These are phyloP conservation scores for Teunomyces tritomae DNA, from an alignment of 805 yeast genomes.

Conservation along the genomic window DNA sequence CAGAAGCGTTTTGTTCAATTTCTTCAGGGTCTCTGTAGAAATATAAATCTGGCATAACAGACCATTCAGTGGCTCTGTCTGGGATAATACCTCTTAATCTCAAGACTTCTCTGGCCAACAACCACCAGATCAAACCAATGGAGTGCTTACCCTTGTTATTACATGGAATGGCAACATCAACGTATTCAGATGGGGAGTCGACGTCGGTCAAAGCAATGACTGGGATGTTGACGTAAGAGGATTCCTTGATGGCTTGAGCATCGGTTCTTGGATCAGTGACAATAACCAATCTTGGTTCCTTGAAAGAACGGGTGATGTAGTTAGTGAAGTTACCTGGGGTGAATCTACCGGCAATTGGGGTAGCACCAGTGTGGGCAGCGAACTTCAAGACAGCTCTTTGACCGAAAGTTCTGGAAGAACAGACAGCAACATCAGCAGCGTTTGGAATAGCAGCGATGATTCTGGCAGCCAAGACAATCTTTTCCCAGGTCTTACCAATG, in stretches of 20 bases:
- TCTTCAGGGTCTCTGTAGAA: constrained; percentile 99
- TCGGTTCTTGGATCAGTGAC: constrained; percentile 99
- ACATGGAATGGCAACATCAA: constrained; percentile 99
- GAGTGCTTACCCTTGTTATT: constrained; percentile 99
- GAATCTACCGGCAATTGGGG: constrained; percentile 99
- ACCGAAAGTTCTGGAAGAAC: constrained; percentile 98
- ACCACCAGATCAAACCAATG: constrained; percentile 99
- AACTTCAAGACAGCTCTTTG: constrained; percentile 99
- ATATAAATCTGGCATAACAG: constrained; percentile 99
- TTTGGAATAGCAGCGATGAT: constrained; percentile 99
- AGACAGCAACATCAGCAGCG: constrained; percentile 97
- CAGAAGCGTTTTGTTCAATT: constrained; percentile 75
- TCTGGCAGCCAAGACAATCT: constrained; percentile 99
- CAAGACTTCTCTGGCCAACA: constrained; percentile 97
- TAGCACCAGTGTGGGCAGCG: constrained; percentile 99
- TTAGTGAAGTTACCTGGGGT: constrained; percentile 99
- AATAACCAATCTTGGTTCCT: constrained; percentile 99
- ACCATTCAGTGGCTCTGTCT: constrained; percentile 96
- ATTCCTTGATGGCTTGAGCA: constrained; percentile 99
- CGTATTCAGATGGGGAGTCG: constrained; percentile 98
- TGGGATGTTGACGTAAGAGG: constrained; percentile 99
- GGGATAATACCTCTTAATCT: constrained; percentile 98
- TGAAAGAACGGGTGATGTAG: constrained; percentile 99
- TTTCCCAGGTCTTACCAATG: constrained; percentile 99
- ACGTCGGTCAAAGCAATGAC: constrained; percentile 98